Percentiles rank a stretch among this genome's conserved stretches.
phyloP scores from a whole-genome alignment of 768 basidiomycete species.

The Russula earlei region DNA sequence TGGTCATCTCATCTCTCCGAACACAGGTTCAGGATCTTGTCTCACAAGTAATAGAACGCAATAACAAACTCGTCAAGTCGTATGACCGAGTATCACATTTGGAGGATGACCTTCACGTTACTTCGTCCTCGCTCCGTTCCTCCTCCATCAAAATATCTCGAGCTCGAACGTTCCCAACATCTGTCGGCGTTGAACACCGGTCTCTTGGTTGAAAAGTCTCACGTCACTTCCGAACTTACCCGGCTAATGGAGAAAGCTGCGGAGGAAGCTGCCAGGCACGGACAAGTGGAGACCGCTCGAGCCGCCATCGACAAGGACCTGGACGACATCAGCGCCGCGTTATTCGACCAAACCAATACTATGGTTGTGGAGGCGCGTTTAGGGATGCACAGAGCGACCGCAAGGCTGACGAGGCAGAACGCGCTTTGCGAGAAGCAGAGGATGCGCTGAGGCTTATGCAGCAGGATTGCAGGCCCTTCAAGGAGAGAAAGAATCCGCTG shows the following conservation, averaged over 20 bases:
- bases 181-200: constrained; percentile 86
- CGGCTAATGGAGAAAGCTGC: constrained; percentile 92
- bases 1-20: constrained; percentile 74
- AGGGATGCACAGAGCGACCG: constrained; percentile 55
- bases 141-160: constrained; percentile 67
- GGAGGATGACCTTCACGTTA: constrained; percentile 77
- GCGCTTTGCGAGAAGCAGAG: constrained; percentile 72
- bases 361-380: constrained; percentile 94
- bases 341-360: constrained; percentile 89
- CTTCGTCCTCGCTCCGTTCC: constrained; percentile 46
- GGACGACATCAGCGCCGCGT: constrained; percentile 82
- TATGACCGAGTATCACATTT: constrained; percentile 90
- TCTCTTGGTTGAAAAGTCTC: constrained; percentile 80
- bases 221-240: constrained; percentile 86
- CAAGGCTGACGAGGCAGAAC: constrained; percentile 68
- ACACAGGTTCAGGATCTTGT: constrained; percentile 78
- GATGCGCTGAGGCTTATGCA: constrained; percentile 82
- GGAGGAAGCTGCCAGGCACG: constrained; percentile 85
- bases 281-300: constrained; percentile 80
- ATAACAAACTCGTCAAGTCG: constrained; percentile 83
- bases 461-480: constrained; percentile 65
- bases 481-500: constrained; percentile 54
- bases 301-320: constrained; percentile 85
- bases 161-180: constrained; percentile 79
- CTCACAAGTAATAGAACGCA: constrained; percentile 84